Evolutionary conservation across 2,329 filamentous ascomycete species (phyloP).

Genomic region (Ilyonectria robusta): DNA sequence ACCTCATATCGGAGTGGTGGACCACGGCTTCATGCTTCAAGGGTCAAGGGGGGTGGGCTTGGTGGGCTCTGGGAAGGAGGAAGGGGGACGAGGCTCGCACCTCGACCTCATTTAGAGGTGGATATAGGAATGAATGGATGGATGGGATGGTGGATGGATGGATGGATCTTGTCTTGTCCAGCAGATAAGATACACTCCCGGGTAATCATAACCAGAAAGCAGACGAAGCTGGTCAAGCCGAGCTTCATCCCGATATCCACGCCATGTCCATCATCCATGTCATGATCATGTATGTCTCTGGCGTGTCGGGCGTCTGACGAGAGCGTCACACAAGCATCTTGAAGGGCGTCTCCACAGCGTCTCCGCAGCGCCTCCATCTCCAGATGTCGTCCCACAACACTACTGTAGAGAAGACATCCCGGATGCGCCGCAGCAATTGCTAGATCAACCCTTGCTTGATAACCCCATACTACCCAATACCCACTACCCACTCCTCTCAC

Average conservation of each 20-base stretch:
- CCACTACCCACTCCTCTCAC: slow-evolving; percentile 3
- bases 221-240: too few relatives aligned
- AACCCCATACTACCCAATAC: slow-evolving; percentile 14
- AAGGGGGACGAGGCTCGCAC: not conserved
- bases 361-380: not conserved
- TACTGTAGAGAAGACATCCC: not conserved
- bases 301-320: too few relatives aligned
- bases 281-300: too few relatives aligned
- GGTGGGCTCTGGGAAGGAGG: not conserved
- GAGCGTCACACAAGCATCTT: not conserved
- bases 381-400: not conserved
- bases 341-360: not conserved
- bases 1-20: not conserved
- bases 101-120: not conserved
- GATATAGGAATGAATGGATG: not conserved
- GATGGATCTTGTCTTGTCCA: not conserved
- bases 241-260: too few relatives aligned
- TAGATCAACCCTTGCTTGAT: not conserved
- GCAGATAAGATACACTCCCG: not conserved
- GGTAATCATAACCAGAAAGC: not conserved
- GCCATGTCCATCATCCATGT: too few relatives aligned
- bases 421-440: not conserved
- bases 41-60: not conserved
- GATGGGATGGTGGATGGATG: not conserved
- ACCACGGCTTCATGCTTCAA: not conserved